phyloP scores from a whole-genome alignment of 768 basidiomycete genomes.

The Trametes cinnabarina region DNA sequence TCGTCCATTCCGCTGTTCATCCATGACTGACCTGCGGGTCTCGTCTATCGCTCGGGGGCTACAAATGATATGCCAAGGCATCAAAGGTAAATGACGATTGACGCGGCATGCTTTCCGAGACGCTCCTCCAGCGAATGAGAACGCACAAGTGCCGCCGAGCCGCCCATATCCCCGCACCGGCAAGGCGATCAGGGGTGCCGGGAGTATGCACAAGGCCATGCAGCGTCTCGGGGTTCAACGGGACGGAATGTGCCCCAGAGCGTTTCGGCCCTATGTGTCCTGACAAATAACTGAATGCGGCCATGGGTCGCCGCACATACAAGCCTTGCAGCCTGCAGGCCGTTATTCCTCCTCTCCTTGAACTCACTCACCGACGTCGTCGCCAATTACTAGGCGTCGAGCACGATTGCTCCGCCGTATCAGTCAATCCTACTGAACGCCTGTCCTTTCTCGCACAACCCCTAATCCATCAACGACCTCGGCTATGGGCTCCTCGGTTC shows the following conservation, averaged over 20 bases:
- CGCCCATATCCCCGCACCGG: constrained; percentile 2
- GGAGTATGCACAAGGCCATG: background rate
- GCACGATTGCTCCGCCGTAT: background rate
- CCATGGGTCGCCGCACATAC: constrained; percentile 1
- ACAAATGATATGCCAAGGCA: background rate
- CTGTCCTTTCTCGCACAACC: background rate
- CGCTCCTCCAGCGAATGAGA: background rate
- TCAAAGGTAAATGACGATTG: background rate
- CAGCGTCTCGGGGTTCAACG: background rate
- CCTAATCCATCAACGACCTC: background rate
- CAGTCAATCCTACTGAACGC: no score
- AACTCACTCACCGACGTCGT: background rate
- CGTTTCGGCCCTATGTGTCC: background rate
- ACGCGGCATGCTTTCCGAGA: background rate
- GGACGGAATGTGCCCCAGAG: background rate
- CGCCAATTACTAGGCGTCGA: background rate
- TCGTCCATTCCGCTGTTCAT: no score
- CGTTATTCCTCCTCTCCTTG: background rate
- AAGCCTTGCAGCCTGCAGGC: no score
- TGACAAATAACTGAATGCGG: constrained; percentile 3
- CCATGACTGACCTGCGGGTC: no score
- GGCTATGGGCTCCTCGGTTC: background rate
- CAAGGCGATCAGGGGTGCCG: constrained; percentile 1
- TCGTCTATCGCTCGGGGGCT: background rate
- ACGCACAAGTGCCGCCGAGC: background rate